Conservation (phyloP, 2,329 filamentous ascomycete genomes). For the Paecilomyces sp. region DNA sequence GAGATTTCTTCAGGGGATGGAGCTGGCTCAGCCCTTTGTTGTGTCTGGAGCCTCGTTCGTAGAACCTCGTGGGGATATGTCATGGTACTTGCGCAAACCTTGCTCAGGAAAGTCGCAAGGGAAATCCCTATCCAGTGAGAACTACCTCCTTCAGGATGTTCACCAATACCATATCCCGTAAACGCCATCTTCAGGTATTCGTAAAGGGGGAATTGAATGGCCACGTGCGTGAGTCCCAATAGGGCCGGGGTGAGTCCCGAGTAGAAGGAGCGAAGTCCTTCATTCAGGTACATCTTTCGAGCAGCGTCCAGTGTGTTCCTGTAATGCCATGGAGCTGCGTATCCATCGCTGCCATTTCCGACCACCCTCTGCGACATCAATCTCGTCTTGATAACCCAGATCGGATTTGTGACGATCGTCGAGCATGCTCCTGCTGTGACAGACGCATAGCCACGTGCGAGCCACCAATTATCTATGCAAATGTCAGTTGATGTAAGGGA, state of each 20-base stretch:
- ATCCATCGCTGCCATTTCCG: slow-evolving; percentile 42
- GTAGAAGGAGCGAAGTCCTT: slow-evolving; percentile 88
- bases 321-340: slow-evolving; percentile 71
- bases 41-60: slow-evolving; percentile 86
- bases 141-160: slow-evolving; percentile 52
- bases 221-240: slow-evolving; percentile 86
- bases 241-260: slow-evolving; percentile 89
- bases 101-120: slow-evolving; percentile 84
- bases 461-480: slow-evolving; percentile 60
- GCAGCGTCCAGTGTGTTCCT: slow-evolving; percentile 82
- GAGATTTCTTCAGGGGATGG: slow-evolving; percentile 45
- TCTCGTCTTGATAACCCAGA: slow-evolving; percentile 98
- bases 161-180: slow-evolving; percentile 82
- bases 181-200: slow-evolving; percentile 88
- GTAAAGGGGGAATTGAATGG: slow-evolving; percentile 94
- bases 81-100: slow-evolving; percentile 85
- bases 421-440: slow-evolving; percentile 86
- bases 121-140: slow-evolving; percentile 79
- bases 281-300: slow-evolving; percentile 87
- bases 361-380: slow-evolving; percentile 81
- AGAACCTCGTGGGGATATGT: slow-evolving; percentile 98
- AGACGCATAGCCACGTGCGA: slow-evolving; percentile 82
- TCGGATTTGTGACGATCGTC: slow-evolving; percentile 91
- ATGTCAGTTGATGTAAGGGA: slow-evolving; percentile 4
- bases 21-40: slow-evolving; percentile 58